Conservation (phyloP, 2,329 filamentous ascomycete species). For the Venturia effusa region DNA sequence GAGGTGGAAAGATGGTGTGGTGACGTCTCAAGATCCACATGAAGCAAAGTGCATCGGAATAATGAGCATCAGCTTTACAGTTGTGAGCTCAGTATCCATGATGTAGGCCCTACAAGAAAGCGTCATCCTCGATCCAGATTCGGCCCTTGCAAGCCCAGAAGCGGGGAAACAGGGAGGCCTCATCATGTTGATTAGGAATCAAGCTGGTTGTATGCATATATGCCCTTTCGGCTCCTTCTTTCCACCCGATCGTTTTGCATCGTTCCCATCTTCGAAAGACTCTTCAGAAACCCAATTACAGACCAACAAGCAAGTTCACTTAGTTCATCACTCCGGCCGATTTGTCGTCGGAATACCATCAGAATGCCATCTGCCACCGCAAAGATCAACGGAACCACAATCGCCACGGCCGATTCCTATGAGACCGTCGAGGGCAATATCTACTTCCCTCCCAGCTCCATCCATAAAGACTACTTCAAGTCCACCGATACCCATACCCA, state of each 20-base stretch:
- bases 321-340: not conserved
- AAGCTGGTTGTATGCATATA: not conserved
- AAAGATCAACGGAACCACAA: constrained; percentile 35
- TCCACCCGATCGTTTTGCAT: not conserved
- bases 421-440: constrained; percentile 42
- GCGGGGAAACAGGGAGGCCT: not conserved
- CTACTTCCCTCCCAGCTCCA: constrained; percentile 16
- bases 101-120: not conserved
- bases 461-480: constrained; percentile 32
- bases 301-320: no score
- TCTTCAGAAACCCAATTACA: no score
- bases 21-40: not conserved
- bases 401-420: constrained; percentile 42
- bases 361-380: constrained; percentile 30
- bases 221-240: not conserved
- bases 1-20: not conserved
- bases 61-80: not conserved
- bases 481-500: constrained; percentile 37
- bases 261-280: not conserved
- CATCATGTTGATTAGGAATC: not conserved
- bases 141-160: not conserved
- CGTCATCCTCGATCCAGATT: not conserved
- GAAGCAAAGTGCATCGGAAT: not conserved
- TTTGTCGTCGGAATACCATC: not conserved
- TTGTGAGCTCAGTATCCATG: not conserved